Conservation (phyloP, 129 eudicot species). For the Daucus carota region DH1_v3.0 NC_030383.2:19574001-19574500, state of each 20-base stretch:
- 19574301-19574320: neutral
- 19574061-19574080: neutral
- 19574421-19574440: neutral
- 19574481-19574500: constrained; percentile 62
- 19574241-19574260: neutral
- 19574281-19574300: neutral
- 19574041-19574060: neutral
- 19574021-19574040: neutral
- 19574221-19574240: neutral
- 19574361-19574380: neutral
- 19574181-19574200: neutral
- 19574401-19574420: no score
- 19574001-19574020: no score
- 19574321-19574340: neutral
- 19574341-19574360: neutral
- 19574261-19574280: neutral
- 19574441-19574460: constrained; percentile 29
- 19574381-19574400: neutral
- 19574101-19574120: neutral
- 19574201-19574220: neutral
- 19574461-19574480: constrained; percentile 44
- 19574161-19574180: neutral
- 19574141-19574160: neutral
- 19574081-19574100: neutral
- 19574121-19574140: neutral